A percentile compares a stretch with the other conserved stretches of the same genome.
Evolutionary conservation across 2,329 filamentous ascomycete species (phyloP).

Genomic region (Stemphylium beticola): DNA sequence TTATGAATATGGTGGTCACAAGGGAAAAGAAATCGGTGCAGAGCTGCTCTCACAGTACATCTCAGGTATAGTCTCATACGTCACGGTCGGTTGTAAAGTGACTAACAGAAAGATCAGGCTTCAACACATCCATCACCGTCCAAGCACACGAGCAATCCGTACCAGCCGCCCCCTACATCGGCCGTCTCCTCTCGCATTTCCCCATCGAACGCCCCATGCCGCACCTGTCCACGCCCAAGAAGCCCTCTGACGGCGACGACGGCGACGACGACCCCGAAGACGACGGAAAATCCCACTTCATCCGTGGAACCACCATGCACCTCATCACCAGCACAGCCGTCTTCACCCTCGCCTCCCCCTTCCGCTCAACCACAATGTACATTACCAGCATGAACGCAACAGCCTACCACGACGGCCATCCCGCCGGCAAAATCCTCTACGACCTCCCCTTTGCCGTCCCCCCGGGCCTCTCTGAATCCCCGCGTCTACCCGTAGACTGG

Average conservation of each 20-base stretch:
- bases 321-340: slow-evolving; percentile 84
- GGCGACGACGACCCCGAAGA: slow-evolving; percentile 42
- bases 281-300: slow-evolving; percentile 68
- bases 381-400: slow-evolving; percentile 83
- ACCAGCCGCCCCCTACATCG: slow-evolving; percentile 74
- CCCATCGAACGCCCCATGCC: slow-evolving; percentile 76
- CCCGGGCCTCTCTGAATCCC: slow-evolving; percentile 74
- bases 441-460: slow-evolving; percentile 75
- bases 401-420: slow-evolving; percentile 82
- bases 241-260: slow-evolving; percentile 45
- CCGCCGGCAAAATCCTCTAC: slow-evolving; percentile 79
- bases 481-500: slow-evolving; percentile 83
- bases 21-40: slow-evolving; percentile 67
- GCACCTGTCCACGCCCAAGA: slow-evolving; percentile 63
- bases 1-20: slow-evolving; percentile 63
- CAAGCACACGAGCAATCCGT: slow-evolving; percentile 74
- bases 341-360: slow-evolving; percentile 81
- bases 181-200: slow-evolving; percentile 73
- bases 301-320: slow-evolving; percentile 84
- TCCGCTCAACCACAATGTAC: slow-evolving; percentile 73
- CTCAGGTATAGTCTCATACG: slow-evolving; percentile 63
- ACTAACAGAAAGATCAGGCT: slow-evolving; percentile 54
- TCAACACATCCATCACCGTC: slow-evolving; percentile 80
- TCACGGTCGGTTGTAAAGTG: too few relatives aligned
- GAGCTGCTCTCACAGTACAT: slow-evolving; percentile 84